Evolutionary conservation across 495 filamentous ascomycete genomes (phyloP).

Genomic region (Podospora appendiculata): DNA sequence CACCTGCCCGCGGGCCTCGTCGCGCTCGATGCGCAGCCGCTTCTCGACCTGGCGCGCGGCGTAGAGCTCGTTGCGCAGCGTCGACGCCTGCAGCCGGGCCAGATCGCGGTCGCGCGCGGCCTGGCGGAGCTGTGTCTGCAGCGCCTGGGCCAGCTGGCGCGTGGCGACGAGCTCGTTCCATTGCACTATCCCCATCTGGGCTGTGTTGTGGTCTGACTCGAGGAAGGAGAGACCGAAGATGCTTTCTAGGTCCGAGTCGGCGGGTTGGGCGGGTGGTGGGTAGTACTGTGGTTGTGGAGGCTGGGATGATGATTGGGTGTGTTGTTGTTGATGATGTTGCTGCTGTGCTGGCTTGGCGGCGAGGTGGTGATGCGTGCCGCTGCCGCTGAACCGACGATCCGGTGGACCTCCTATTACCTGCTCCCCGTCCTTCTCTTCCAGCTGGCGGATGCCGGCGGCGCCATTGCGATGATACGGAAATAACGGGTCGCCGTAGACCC

Average conservation of each 20-base stretch:
- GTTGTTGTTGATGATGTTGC: not conserved
- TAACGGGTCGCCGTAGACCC: not conserved
- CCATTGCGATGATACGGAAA: not conserved
- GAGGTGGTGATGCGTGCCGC: no score
- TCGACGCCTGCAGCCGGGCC: conserved; percentile 12
- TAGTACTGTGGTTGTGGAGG: not conserved
- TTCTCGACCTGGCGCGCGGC: conserved; percentile 16
- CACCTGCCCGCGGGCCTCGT: conserved; percentile 15
- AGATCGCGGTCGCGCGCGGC: conserved; percentile 13
- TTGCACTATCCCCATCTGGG: not conserved
- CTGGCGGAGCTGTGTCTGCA: not conserved
- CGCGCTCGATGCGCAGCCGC: conserved; percentile 17
- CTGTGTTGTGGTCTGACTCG: not conserved
- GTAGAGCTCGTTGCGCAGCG: conserved; percentile 22
- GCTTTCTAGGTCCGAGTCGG: not conserved
- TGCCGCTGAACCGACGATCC: not conserved
- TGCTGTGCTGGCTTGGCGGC: not conserved
- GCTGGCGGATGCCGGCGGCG: not conserved
- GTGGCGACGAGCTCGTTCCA: not conserved
- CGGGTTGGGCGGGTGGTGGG: not conserved
- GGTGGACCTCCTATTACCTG: not conserved
- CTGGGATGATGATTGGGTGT: not conserved
- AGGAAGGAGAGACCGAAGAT: not conserved
- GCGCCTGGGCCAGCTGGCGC: not conserved
- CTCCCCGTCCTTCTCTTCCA: not conserved